Base-by-base conservation (phyloP, 2,329 filamentous ascomycete genomes). In the Diaporthe amygdali region DNA sequence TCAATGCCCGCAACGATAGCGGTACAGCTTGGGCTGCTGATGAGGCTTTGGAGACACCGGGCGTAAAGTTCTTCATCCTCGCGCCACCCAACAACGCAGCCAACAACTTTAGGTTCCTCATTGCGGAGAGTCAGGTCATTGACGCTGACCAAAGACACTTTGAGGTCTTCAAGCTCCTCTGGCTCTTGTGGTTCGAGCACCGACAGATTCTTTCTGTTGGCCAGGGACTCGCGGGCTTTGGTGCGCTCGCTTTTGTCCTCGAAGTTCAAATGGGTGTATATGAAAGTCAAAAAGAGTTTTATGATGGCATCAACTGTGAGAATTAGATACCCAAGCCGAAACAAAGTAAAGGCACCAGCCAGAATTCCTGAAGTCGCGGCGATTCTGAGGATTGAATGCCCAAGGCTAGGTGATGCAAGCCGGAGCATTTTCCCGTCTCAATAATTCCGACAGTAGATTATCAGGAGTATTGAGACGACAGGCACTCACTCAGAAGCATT, bases 1-100 rank as follows among this genome's bases (percentile, higher is more conserved):
- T 68, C 66, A n/a, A 69, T 69, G 15, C 67, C 67, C 5, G 67
- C 67, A 10, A 69, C 32, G 9, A 69, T n/a, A 7, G 56, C 30
- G 14, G 20, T 41, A 32, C 54, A 69, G 34, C 46, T 51, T 2
- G n/a, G 25, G 3, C 17, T 69, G 6, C 14, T 9, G 12, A 5
- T 15, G 22, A 63, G 22, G 12, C 54, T 69, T 32, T 69, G 22
- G 2, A 69, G 67, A 30, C 54, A 69, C 2, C 56, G 44, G 8
- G 14, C 8, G 27, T 63, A 69, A 17, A 56, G 56, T 6, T 51
- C 25, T 22, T 56, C 54, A 41, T 69, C 67, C 44, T 69, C 67
- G 20, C 67, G 67, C 67, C 67, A 63, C 1, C 67, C 67, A 25
- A 69, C 54, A 6, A 39, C 46, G 25, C 52, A 54, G 6, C 44